Base-by-base conservation (phyloP, 441 rosid genomes). In the Eruca vesicaria region DNA sequence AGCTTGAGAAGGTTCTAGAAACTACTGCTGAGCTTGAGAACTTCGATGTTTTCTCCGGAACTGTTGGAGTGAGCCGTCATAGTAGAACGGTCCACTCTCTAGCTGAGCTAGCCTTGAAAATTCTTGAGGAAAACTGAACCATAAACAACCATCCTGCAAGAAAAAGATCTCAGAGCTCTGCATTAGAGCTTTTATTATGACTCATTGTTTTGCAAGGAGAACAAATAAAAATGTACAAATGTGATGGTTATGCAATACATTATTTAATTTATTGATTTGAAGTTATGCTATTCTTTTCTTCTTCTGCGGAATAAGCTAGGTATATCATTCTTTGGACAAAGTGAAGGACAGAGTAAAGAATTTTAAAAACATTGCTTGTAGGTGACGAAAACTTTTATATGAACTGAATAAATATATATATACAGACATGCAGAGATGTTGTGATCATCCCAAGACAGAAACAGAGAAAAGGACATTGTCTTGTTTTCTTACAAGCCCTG, bases 11-110 rank as follows among this genome's bases (percentile, higher is more conserved):
- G 67, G 93, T 92, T 58, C 75, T 87, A 9, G 97, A 94, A 70
- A 89, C 98, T 16, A 94, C 98, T 20, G 80, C 92, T 16, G 97
- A 92, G 83, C 80, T 92, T 5, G 97, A 94, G 68, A 92, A 83
- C 86, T 94, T 92, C 82, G 88, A 84, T 77, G 87, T 90, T 55
- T 94, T 94, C 89, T 94, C 95, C 0, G 97, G 95, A 18, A 86
- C 88, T 36, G 88, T 87, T 20, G 98, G 98, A 63, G 60, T 92
- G 60, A 88, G 91, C 79, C 85, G 97, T 62, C 97, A 94, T 82
- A 83, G 84, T 69, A 64, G 77, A 43, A 80, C 92, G 12, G 89
- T 89, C 73, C 96, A 90, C 77, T 82, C 90, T 12, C 81, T 94
- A 63, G 90, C 86, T 5, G 93, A 90, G 75, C 84, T 84, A n/a